Percentiles rank a stretch among this genome's conserved stretches.
phyloP scores from a whole-genome alignment of 768 basidiomycete species.

The Boletus patriciae region DNA sequence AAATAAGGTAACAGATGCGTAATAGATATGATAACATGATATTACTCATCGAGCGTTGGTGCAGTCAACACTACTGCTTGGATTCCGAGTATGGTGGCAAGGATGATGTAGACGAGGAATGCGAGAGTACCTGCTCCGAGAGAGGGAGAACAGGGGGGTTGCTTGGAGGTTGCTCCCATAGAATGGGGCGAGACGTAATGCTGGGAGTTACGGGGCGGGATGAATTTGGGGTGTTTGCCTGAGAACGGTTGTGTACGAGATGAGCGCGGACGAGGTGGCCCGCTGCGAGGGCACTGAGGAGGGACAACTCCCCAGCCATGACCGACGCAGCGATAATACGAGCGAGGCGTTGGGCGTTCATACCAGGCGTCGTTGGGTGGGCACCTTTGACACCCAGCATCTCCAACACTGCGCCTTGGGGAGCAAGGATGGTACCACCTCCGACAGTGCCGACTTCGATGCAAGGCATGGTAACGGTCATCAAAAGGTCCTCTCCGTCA shows the following conservation, averaged over 20 bases:
- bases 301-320: slow-evolving; percentile 95
- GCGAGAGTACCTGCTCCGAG: slow-evolving; percentile 24
- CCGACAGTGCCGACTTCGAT: slow-evolving; percentile 99
- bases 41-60: slow-evolving; percentile 4
- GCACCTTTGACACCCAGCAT: slow-evolving; percentile 94
- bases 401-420: slow-evolving; percentile 87
- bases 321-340: slow-evolving; percentile 88
- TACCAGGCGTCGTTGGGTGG: slow-evolving; percentile 80
- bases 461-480: slow-evolving; percentile 97
- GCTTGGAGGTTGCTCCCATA: slow-evolving; percentile 27
- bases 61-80: slow-evolving; percentile 16
- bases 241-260: slow-evolving; percentile 87
- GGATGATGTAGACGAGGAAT: slow-evolving; percentile 40
- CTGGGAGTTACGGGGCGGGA: slow-evolving; percentile 65
- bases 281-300: slow-evolving; percentile 90
- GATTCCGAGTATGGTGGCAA: slow-evolving; percentile 44
- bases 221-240: slow-evolving; percentile 71
- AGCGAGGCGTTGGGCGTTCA: slow-evolving; percentile 87
- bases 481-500: slow-evolving; percentile 83
- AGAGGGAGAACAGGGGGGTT: slow-evolving; percentile 6
- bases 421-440: slow-evolving; percentile 89
- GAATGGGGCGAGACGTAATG: slow-evolving; percentile 16
- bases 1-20: slow-evolving; percentile 25
- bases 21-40: slow-evolving; percentile 19
- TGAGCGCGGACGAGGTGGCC: slow-evolving; percentile 95